Conservation (phyloP, 148 eudicot species). For the Fallopia convolvulus region DNA sequence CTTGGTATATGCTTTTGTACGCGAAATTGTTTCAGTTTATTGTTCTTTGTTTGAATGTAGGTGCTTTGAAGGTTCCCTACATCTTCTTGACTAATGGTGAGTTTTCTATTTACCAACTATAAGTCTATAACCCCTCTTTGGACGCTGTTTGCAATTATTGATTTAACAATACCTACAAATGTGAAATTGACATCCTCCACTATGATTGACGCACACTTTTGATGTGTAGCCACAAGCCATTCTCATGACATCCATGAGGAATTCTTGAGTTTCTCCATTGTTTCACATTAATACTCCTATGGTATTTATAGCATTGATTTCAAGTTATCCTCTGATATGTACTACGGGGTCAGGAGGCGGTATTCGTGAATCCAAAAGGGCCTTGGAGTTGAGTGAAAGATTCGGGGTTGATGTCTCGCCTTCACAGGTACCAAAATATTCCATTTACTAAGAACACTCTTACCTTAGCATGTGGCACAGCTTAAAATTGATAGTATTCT, state of each 20-base stretch:
- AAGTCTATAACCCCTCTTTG: background rate
- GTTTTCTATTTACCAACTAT: background rate
- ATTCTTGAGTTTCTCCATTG: background rate
- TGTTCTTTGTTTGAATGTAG: slow-evolving; percentile 21
- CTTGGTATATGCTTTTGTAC: background rate
- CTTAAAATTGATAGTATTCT: background rate
- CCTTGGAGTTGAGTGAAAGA: slow-evolving; percentile 44
- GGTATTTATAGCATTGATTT: background rate
- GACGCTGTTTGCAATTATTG: background rate
- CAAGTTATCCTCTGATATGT: background rate
- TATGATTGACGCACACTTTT: background rate
- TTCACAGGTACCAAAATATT: slow-evolving; percentile 44
- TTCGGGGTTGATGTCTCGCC: slow-evolving; percentile 52
- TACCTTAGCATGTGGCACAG: background rate
- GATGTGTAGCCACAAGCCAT: background rate
- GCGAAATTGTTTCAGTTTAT: background rate
- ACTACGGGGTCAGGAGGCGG: slow-evolving; percentile 60
- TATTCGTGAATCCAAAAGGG: slow-evolving; percentile 75
- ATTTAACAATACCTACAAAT: background rate
- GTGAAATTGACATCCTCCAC: background rate
- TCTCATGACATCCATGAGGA: background rate
- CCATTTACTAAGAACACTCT: background rate
- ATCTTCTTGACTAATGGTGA: slow-evolving; percentile 83
- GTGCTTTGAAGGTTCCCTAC: slow-evolving; percentile 58
- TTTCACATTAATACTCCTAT: background rate